These are phyloP conservation scores for Aspergillus novoparasiticus DNA, from an alignment of 2,329 filamentous ascomycete species.

Conservation along the genomic window DNA sequence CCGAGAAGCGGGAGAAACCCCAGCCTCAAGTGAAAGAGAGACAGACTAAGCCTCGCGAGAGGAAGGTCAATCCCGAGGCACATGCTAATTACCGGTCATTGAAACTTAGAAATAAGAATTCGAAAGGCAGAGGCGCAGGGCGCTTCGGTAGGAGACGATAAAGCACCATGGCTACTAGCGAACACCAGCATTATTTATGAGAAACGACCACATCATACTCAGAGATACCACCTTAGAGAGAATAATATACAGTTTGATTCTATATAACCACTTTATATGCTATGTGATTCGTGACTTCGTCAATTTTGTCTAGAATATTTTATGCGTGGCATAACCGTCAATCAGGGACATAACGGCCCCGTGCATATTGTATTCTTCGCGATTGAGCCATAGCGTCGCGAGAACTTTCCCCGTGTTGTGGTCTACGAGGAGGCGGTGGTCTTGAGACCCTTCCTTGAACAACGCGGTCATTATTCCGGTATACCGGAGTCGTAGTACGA, in stretches of 20 bases:
- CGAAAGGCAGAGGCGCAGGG: slow-evolving; percentile 36
- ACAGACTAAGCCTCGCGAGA: slow-evolving; percentile 29
- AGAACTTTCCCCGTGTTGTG: slow-evolving; percentile 13
- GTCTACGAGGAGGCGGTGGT: slow-evolving; percentile 17
- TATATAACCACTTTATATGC: slow-evolving; percentile 13
- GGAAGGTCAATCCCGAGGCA: slow-evolving; percentile 48
- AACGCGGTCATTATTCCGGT: slow-evolving; percentile 18
- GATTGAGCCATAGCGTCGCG: slow-evolving; percentile 22
- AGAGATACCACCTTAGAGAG: slow-evolving; percentile 22
- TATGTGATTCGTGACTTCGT: slow-evolving; percentile 4
- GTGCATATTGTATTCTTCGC: slow-evolving; percentile 31
- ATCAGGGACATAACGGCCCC: slow-evolving; percentile 38
- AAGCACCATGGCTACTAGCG: neutral
- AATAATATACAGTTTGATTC: slow-evolving; percentile 9
- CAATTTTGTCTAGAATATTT: neutral
- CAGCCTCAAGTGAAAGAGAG: slow-evolving; percentile 20
- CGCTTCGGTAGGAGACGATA: slow-evolving; percentile 42
- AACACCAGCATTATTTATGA: slow-evolving; percentile 15
- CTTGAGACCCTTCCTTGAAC: slow-evolving; percentile 31
- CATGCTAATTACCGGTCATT: slow-evolving; percentile 53
- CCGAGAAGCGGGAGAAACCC: slow-evolving; percentile 19
- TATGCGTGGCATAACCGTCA: slow-evolving; percentile 14
- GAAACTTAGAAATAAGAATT: slow-evolving; percentile 47
- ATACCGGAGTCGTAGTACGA: slow-evolving; percentile 28
- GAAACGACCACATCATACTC: slow-evolving; percentile 19